Conservation (phyloP, 129 eudicot species). For the Escallonia herrerae region DNA sequence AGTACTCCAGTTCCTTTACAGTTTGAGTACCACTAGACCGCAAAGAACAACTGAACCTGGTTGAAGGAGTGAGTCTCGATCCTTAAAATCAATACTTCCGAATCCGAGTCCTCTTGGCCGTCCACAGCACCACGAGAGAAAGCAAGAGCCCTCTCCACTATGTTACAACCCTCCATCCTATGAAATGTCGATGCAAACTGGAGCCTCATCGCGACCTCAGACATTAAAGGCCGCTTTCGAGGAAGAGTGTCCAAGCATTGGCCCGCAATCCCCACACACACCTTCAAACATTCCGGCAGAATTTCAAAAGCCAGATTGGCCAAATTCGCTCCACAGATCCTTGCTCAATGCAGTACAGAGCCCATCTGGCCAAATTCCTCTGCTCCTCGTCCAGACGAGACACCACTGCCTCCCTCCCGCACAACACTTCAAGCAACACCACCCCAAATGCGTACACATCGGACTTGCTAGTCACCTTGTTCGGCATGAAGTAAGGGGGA, state of each 20-base stretch:
- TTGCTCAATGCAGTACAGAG: conserved; percentile 10
- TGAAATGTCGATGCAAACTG: conserved; percentile 14
- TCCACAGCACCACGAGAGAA: neutral
- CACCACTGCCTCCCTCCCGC: conserved; percentile 20
- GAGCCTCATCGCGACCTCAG: conserved; percentile 25
- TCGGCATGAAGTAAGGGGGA: neutral
- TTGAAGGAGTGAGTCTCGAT: no score
- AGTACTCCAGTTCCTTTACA: no score
- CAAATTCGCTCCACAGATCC: conserved; percentile 16
- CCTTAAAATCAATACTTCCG: no score
- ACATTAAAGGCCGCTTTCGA: conserved; percentile 27
- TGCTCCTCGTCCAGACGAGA: conserved; percentile 28
- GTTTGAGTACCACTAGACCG: neutral
- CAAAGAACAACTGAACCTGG: neutral
- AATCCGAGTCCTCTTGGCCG: no score
- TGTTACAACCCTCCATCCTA: conserved; percentile 1
- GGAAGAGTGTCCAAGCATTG: conserved; percentile 21
- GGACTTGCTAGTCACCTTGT: conserved; percentile 1
- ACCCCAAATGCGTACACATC: conserved; percentile 13
- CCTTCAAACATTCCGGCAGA: conserved; percentile 18
- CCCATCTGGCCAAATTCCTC: conserved; percentile 30
- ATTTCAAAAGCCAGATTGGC: conserved; percentile 13
- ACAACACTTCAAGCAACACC: conserved; percentile 6
- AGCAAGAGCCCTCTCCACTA: conserved; percentile 7
- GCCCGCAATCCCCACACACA: conserved; percentile 13